Conservation (phyloP, 2,329 filamentous ascomycete species). For the Tolypocladium inflatum region DNA sequence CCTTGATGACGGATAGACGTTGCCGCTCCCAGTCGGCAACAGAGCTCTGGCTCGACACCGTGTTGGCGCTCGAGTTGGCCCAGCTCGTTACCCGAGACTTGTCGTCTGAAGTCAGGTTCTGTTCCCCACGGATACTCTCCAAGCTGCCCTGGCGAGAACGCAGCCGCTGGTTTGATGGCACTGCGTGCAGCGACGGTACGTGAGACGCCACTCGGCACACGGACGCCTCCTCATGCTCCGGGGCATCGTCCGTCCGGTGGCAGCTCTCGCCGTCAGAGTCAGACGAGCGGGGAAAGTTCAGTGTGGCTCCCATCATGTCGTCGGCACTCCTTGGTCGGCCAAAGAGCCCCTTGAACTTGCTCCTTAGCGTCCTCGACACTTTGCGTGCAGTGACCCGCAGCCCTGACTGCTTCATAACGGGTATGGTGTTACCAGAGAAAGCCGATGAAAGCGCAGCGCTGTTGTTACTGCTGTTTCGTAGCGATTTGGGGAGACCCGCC, state of each 20-base stretch:
- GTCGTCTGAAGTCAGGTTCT: conserved; percentile 32
- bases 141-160: conserved; percentile 46
- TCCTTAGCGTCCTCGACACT: conserved; percentile 52
- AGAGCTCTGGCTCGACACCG: conserved; percentile 33
- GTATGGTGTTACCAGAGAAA: conserved; percentile 14
- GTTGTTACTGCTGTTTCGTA: conserved; percentile 35
- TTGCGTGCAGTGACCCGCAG: conserved; percentile 47
- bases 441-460: conserved; percentile 22
- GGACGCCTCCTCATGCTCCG: conserved; percentile 29
- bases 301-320: conserved; percentile 2
- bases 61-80: conserved; percentile 53
- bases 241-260: conserved; percentile 21
- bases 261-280: conserved; percentile 19
- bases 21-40: conserved; percentile 40
- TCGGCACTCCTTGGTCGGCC: conserved; percentile 14
- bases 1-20: conserved; percentile 55
- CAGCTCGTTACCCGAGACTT: conserved; percentile 65
- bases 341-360: conserved; percentile 43
- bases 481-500: conserved; percentile 35
- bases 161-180: conserved; percentile 34
- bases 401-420: conserved; percentile 15
- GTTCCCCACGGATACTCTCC: conserved; percentile 35
- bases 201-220: conserved; percentile 39
- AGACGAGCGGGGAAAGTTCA: conserved; percentile 3
- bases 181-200: conserved; percentile 39